Conservation (phyloP, 768 basidiomycete species). For the Panaeolus papilionaceus region DNA sequence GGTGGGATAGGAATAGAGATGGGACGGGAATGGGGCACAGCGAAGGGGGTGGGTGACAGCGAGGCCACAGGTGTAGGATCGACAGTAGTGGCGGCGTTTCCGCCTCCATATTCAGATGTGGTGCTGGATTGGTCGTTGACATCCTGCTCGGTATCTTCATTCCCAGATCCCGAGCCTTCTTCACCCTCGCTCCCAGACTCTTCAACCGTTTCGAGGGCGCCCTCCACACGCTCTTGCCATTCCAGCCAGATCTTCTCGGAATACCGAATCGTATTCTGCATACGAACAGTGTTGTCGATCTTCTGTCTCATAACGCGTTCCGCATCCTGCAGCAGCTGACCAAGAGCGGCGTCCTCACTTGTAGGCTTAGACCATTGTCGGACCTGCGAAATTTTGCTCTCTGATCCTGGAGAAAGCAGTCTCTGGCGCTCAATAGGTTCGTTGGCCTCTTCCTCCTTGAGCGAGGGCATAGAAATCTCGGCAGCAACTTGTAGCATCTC, state of each 20-base stretch:
- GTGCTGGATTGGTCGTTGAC: slow-evolving; percentile 64
- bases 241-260: slow-evolving; percentile 97
- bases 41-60: slow-evolving; percentile 49
- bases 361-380: slow-evolving; percentile 87
- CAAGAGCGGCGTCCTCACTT: slow-evolving; percentile 85
- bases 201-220: slow-evolving; percentile 61
- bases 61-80: slow-evolving; percentile 78
- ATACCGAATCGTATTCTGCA: slow-evolving; percentile 97
- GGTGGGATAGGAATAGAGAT: slow-evolving; percentile 28
- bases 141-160: slow-evolving; percentile 46
- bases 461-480: slow-evolving; percentile 85
- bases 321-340: slow-evolving; percentile 84
- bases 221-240: slow-evolving; percentile 91
- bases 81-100: slow-evolving; percentile 47
- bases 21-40: slow-evolving; percentile 37
- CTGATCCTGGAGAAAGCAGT: slow-evolving; percentile 87
- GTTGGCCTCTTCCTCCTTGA: slow-evolving; percentile 91
- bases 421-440: slow-evolving; percentile 94
- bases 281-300: slow-evolving; percentile 91
- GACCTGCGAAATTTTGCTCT: slow-evolving; percentile 83
- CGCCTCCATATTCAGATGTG: slow-evolving; percentile 69
- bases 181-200: slow-evolving; percentile 57
- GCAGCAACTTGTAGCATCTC: slow-evolving; percentile 82
- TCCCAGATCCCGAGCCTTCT: slow-evolving; percentile 38
- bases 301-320: slow-evolving; percentile 93